A percentile compares a stretch with the other conserved stretches of the same genome.
Conservation (phyloP, 2,329 filamentous ascomycete species). For the Phaeosphaeria sp. region DNA sequence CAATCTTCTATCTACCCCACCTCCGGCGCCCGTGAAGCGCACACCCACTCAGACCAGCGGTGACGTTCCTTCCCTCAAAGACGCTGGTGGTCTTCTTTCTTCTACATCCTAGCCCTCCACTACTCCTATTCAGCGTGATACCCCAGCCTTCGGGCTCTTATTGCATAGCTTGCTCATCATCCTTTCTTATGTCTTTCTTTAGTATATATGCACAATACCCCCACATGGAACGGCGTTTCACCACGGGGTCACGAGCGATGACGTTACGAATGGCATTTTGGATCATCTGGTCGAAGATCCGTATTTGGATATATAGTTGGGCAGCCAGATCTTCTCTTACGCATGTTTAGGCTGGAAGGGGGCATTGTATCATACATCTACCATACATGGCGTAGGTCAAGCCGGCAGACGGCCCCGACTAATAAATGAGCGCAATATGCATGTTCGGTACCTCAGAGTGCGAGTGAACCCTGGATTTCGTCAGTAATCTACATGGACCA, state of each 20-base stretch:
- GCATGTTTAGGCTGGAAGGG: background rate
- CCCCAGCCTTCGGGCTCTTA: conserved; percentile 32
- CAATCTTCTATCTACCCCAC: conserved; percentile 29
- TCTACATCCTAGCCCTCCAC: conserved; percentile 17
- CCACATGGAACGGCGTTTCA: conserved; percentile 24
- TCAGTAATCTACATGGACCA: background rate
- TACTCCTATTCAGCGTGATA: conserved; percentile 38
- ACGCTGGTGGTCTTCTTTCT: conserved; percentile 42
- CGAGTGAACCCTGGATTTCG: background rate
- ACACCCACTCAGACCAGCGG: conserved; percentile 30
- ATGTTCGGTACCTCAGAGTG: conserved; percentile 12
- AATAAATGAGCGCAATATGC: conserved; percentile 18
- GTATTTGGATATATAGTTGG: conserved; percentile 2
- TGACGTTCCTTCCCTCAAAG: conserved; percentile 36
- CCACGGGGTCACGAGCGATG: conserved; percentile 17
- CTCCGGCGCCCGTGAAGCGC: conserved; percentile 19
- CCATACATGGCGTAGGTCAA: conserved; percentile 13
- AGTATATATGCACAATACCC: conserved; percentile 25
- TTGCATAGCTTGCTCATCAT: conserved; percentile 26
- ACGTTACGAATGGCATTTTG: conserved; percentile 11
- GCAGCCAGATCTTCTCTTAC: background rate
- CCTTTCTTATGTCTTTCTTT: conserved; percentile 13
- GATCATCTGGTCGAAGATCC: conserved; percentile 1
- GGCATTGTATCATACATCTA: conserved; percentile 1
- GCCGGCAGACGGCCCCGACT: conserved; percentile 11